These are phyloP conservation scores for Ascochyta viciae-villosae DNA, from an alignment of 2,329 filamentous ascomycete species.

Conservation along the genomic window DNA sequence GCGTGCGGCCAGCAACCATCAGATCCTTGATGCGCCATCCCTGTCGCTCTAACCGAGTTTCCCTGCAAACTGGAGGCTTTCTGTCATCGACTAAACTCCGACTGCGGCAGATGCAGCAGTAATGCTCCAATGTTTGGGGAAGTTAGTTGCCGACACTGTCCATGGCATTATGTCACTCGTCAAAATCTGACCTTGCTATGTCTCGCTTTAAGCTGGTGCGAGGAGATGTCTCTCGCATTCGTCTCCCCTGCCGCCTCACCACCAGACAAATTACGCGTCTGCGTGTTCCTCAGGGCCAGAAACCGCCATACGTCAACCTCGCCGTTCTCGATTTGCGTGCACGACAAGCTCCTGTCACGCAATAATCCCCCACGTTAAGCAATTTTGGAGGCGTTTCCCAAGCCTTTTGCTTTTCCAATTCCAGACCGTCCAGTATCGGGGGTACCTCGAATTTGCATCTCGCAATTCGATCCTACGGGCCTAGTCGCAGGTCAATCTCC, in stretches of 20 bases:
- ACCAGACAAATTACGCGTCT: conserved; percentile 9
- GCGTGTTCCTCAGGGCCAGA: conserved; percentile 1
- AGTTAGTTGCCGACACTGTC: conserved; percentile 17
- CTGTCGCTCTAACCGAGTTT: conserved; percentile 34
- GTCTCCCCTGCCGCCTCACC: conserved; percentile 7
- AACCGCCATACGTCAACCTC: not conserved
- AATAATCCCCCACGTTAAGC: conserved; percentile 33
- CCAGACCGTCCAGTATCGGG: conserved; percentile 13
- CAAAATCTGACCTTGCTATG: conserved; percentile 15
- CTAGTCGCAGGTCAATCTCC: conserved; percentile 10
- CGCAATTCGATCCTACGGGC: conserved; percentile 7
- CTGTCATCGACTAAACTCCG: conserved; percentile 22
- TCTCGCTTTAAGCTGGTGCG: conserved; percentile 11
- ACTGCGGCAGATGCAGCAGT: conserved; percentile 17
- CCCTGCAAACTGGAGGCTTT: conserved; percentile 29
- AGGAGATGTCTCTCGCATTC: not conserved
- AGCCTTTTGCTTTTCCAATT: conserved; percentile 24
- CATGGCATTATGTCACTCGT: conserved; percentile 36
- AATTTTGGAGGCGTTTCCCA: conserved; percentile 30
- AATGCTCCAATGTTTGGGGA: conserved; percentile 3
- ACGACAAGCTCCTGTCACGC: conserved; percentile 30
- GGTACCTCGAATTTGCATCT: conserved; percentile 3
- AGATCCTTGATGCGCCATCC: conserved; percentile 33
- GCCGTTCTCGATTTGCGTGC: conserved; percentile 1
- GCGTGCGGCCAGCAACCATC: conserved; percentile 23